Percentiles rank a stretch among this genome's conserved stretches.
phyloP scores from a whole-genome alignment of 768 basidiomycete genomes.

The Goffeauzyma gilvescens region DNA sequence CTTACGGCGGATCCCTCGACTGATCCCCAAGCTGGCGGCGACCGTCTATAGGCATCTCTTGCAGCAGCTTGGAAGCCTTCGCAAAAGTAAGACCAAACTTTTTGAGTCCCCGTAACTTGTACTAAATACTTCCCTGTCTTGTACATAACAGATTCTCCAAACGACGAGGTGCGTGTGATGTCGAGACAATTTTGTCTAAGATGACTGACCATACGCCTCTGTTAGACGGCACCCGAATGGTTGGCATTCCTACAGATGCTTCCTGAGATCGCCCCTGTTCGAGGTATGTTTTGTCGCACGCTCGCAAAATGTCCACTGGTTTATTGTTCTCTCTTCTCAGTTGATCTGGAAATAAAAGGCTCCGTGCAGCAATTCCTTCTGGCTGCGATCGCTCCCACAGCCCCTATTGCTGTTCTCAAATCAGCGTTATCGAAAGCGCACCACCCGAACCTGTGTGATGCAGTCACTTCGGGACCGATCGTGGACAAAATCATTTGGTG shows the following conservation, averaged over 20 bases:
- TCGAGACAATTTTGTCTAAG: too few relatives aligned
- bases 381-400: not conserved
- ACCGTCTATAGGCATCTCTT: not conserved
- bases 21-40: not conserved
- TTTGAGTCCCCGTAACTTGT: not conserved
- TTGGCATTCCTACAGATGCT: slow-evolving; percentile 3
- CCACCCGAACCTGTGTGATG: not conserved
- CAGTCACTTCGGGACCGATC: slow-evolving; percentile 1
- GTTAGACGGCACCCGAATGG: slow-evolving; percentile 2
- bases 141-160: not conserved
- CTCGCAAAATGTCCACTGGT: too few relatives aligned
- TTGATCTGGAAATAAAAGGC: not conserved
- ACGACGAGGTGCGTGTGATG: not conserved
- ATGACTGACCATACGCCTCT: not conserved
- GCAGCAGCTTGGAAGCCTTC: not conserved
- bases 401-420: not conserved
- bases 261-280: slow-evolving; percentile 1
- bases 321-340: too few relatives aligned
- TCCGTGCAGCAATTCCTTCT: not conserved
- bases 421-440: not conserved
- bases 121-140: not conserved
- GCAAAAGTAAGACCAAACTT: not conserved
- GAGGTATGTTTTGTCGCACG: not conserved
- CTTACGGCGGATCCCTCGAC: not conserved
- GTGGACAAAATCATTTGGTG: slow-evolving; percentile 5